phyloP scores from a whole-genome alignment of 805 yeast species.

The Kuraishia hungarica region DNA sequence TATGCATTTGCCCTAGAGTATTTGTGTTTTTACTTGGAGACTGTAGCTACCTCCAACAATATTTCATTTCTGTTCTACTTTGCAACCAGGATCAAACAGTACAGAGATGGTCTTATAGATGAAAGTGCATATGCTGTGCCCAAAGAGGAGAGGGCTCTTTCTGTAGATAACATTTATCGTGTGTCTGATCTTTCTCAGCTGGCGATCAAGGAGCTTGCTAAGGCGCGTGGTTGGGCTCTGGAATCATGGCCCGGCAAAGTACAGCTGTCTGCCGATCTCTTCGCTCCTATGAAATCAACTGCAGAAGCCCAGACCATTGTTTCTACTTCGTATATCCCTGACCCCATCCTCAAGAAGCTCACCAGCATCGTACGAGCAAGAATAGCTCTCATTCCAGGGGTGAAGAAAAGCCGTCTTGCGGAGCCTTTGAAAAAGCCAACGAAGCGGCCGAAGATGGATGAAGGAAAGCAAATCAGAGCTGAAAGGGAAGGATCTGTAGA shows the following conservation, averaged over 20 bases:
- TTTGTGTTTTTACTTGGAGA: conserved; percentile 48
- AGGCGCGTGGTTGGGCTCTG: conserved; percentile 55
- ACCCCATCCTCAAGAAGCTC: conserved; percentile 30
- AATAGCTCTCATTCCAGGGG: conserved; percentile 7
- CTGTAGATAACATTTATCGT: conserved; percentile 41
- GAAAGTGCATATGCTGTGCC: conserved; percentile 18
- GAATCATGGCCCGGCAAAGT: conserved; percentile 79
- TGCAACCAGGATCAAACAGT: conserved; percentile 73
- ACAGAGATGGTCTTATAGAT: conserved; percentile 45
- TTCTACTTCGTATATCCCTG: conserved; percentile 47
- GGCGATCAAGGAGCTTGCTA: conserved; percentile 49
- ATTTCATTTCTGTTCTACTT: conserved; percentile 67
- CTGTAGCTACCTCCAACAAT: conserved; percentile 57
- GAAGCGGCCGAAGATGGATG: conserved; percentile 4
- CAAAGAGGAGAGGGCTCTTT: conserved; percentile 12
- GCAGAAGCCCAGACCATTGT: conserved; percentile 51
- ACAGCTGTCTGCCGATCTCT: conserved; percentile 62
- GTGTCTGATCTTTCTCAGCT: conserved; percentile 71
- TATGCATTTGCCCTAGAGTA: conserved; percentile 49
- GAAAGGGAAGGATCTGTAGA: not conserved
- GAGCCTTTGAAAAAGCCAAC: not conserved
- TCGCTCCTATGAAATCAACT: conserved; percentile 47
- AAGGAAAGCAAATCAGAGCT: not conserved
- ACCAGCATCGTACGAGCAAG: conserved; percentile 18
- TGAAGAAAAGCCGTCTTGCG: conserved; percentile 3